Base-by-base conservation (phyloP, 169 alveolate species). In the Plasmodium yoelii region DNA sequence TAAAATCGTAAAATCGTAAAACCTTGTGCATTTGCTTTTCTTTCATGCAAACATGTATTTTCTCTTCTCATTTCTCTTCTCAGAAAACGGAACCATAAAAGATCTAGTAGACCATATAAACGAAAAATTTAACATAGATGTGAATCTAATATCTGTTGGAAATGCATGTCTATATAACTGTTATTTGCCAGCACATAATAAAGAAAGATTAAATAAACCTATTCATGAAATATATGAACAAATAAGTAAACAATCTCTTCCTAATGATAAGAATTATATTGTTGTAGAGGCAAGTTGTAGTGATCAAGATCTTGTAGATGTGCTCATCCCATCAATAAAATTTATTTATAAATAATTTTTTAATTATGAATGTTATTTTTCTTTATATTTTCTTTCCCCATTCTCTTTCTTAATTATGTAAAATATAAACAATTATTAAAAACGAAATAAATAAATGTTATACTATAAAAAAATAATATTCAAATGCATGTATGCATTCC, bases 111-210 rank as follows among this genome's bases (percentile, higher is more conserved):
- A 94, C 24, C 91, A 70, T 57, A 82, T 88, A 56, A 77, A 67
- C 55, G 77, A 92, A 44, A 67, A 94, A 68, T 96, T 87, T 92
- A 69, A 94, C 39, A 94, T 96, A 15, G 98, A 94, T 26, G 96
- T 97, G 18, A 94, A 95, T 63, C 93, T 97, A 34, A 93, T 97
- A 24, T 95, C 99, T 15, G 93, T 95, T 42, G 99, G 99, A 42
- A 94, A 94, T 69, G 94, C 94, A 12, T 95, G 98, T 61, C 91
- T 97, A 24, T 97, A 93, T 93, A 97, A 97, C 80, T 94, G 97
- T 19, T 96, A 92, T 73, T 86, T 93, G 60, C 96, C 97, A 4
- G 92, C 80, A 26, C 96, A 93, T 89, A 96, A 96, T 87, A 96
- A 87, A 28, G 96, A 87, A 73, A 93, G 98, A 87, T 77, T 73